phyloP scores from a whole-genome alignment of 2,329 filamentous ascomycete species.

The Pleurostoma richardsiae region DNA sequence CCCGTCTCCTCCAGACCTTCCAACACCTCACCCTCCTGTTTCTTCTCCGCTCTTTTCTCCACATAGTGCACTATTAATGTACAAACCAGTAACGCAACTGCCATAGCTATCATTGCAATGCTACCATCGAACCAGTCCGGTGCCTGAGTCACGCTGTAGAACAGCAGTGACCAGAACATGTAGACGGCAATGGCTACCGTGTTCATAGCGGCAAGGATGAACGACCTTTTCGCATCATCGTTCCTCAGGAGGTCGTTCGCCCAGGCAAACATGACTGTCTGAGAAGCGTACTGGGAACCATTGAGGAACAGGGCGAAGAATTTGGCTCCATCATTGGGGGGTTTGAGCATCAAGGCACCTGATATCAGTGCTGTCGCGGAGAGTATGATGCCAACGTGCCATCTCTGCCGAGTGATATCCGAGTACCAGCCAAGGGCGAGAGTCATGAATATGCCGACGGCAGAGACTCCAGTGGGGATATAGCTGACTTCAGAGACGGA shows the following conservation, averaged over 20 bases:
- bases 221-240: conserved; percentile 9
- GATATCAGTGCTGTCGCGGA: conserved; percentile 6
- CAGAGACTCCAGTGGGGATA: background rate
- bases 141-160: conserved; percentile 6
- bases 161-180: conserved; percentile 8
- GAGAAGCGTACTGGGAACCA: conserved; percentile 5
- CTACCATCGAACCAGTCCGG: conserved; percentile 5
- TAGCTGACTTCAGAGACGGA: background rate
- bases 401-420: conserved; percentile 1
- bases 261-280: conserved; percentile 9
- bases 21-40: too few relatives aligned
- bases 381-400: conserved; percentile 8
- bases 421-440: conserved; percentile 3
- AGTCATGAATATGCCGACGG: background rate
- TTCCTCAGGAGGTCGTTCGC: conserved; percentile 6
- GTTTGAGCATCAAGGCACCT: conserved; percentile 9
- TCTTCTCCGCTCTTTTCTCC: too few relatives aligned
- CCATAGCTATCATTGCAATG: conserved; percentile 4
- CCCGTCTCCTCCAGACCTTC: too few relatives aligned
- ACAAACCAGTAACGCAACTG: too few relatives aligned
- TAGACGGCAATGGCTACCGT: conserved; percentile 6
- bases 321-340: conserved; percentile 3
- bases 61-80: too few relatives aligned
- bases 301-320: conserved; percentile 9
- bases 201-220: conserved; percentile 10